These are phyloP conservation scores for Thermoascus crustaceus DNA, from an alignment of 2,329 filamentous ascomycete species.

Conservation along the genomic window DNA sequence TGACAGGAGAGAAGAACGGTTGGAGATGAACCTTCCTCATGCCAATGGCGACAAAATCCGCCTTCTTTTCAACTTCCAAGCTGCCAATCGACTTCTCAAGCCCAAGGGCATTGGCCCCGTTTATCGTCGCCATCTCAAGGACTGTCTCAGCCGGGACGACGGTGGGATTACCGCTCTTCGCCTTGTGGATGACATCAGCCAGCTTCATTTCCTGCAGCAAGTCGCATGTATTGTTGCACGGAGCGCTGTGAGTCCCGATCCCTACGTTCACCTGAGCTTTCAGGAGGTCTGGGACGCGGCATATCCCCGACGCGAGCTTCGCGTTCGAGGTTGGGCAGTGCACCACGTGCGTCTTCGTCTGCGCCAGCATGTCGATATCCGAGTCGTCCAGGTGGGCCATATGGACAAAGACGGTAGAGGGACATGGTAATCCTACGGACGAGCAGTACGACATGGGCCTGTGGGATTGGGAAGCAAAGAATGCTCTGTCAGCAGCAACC, in stretches of 20 bases:
- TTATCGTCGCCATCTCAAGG: conserved; percentile 46
- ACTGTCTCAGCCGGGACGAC: conserved; percentile 39
- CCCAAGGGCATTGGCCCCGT: conserved; percentile 42
- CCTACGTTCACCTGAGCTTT: conserved; percentile 38
- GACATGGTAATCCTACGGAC: conserved; percentile 29
- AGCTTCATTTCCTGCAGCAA: conserved; percentile 48
- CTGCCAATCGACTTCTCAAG: conserved; percentile 33
- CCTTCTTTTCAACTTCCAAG: conserved; percentile 35
- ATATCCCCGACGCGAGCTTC: conserved; percentile 46
- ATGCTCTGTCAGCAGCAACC: conserved; percentile 31
- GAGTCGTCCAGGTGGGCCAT: conserved; percentile 44
- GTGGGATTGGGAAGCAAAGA: conserved; percentile 26
- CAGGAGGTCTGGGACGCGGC: conserved; percentile 40
- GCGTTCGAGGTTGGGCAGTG: conserved; percentile 47
- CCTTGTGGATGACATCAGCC: conserved; percentile 43
- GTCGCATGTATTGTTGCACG: conserved; percentile 46
- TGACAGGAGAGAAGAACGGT: conserved; percentile 36
- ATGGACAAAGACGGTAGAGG: conserved; percentile 42
- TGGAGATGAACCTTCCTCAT: conserved; percentile 25
- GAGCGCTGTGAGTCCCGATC: conserved; percentile 47
- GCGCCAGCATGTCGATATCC: conserved; percentile 33
- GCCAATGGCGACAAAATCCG: conserved; percentile 32
- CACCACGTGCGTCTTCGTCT: conserved; percentile 39
- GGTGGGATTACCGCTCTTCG: conserved; percentile 34
- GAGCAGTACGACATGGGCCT: conserved; percentile 39